Evolutionary conservation across 345 rosid genomes (phyloP), one percentile per base, ranked within the genome.

Genomic region (Durio zibethinus): DNA sequence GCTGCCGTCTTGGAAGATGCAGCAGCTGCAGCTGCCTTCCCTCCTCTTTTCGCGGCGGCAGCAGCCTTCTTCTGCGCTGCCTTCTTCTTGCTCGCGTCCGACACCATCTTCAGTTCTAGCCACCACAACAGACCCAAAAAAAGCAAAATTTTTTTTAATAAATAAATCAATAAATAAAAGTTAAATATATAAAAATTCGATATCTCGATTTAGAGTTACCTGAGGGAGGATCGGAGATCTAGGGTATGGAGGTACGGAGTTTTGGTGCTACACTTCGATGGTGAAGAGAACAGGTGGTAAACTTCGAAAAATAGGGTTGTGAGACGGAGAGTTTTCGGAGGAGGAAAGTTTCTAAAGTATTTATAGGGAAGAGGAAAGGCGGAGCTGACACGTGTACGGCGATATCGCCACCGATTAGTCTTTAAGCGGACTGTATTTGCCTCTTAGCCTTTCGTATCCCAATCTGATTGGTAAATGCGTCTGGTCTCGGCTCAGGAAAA

Each of bases 31-130:
- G 21, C 60, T 0, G 90, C 86, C 78, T 94, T 94, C 1, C 97
- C 95, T 6, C 98, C 97, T 85, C 98, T 85, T 88, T 94, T 94
- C 53, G 97, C 97, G 2, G 97, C 97, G 2, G 93, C 97, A 0
- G 97, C 98, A 0, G 98, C 99, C 89, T 95, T 95, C 91, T 95
- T 95, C 87, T 95, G 98, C 4, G 97, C 97, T 0, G 98, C 96
- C 90, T 95, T 95, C 96, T 95, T 95, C 91, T 95, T 95, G 96
- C 98, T 93, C 14, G 99, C 99, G 86, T 95, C 98, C 6, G 98
- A 94, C 71, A 94, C 98, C 98, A 94, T 94, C 87, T 80, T 79
- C 74, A 48, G 50, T 71, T 35, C 74, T 71, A n/a, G 59, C 35
- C 25, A 60, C 56, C 10, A 10, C 15, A 12, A 6, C 54, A 69